Evolutionary conservation across 148 eudicot species (phyloP).

Genomic region (Fagopyrum tataricum): DNA sequence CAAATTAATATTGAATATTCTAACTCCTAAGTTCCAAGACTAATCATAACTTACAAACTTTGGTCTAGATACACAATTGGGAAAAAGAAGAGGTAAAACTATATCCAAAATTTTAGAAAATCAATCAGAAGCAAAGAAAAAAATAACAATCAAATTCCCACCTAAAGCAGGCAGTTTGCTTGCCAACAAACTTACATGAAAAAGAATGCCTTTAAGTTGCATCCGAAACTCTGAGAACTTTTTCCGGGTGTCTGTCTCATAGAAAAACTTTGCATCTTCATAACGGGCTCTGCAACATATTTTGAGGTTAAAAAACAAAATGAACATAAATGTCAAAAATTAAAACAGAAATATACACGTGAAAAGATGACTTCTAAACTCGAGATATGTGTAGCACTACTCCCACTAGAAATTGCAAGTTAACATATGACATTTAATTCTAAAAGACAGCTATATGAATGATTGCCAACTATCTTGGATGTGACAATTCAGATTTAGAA

Average conservation of each 20-base stretch:
- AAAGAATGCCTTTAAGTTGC: conserved; percentile 88
- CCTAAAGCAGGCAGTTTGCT: background rate
- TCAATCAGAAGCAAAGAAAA: background rate
- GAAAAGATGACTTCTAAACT: too few species aligned
- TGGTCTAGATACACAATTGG: background rate
- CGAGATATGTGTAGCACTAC: background rate
- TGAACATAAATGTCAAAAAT: background rate
- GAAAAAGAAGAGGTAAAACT: background rate
- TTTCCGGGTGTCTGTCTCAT: conserved; percentile 75
- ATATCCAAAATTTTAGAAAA: background rate
- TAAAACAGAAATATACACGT: background rate
- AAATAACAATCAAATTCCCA: background rate
- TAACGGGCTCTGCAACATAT: conserved; percentile 72
- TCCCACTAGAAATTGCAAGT: background rate
- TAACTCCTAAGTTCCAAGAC: background rate
- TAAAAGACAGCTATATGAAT: background rate
- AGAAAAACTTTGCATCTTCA: conserved; percentile 99
- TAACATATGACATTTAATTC: background rate
- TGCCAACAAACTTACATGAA: conserved; percentile 54
- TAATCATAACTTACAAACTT: background rate
- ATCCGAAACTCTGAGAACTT: conserved; percentile 67
- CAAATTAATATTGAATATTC: background rate
- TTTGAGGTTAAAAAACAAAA: background rate
- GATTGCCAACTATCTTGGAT: background rate
- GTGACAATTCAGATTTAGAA: background rate